These are phyloP conservation scores for Eustoma russellianum DNA, from an alignment of 257 asterid genomes.

Conservation along the genomic window DNA sequence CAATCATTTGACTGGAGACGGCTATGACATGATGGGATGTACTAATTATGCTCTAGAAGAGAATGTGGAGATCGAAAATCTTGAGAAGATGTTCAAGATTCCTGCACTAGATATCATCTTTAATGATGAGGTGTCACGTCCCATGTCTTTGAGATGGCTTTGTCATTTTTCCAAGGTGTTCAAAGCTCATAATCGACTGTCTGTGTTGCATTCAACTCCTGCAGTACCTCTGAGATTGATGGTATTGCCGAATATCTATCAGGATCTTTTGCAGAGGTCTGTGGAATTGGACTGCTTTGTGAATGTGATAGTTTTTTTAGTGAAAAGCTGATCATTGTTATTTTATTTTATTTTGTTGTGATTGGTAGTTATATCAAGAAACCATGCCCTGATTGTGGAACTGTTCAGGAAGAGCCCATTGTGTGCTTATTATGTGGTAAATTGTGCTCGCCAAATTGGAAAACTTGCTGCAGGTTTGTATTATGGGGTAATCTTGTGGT, in stretches of 20 bases:
- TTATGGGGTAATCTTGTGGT: too few relatives aligned
- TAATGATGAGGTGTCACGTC: slow-evolving; percentile 43
- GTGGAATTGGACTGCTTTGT: slow-evolving; percentile 5
- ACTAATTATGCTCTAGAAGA: slow-evolving; percentile 30
- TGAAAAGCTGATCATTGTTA: slow-evolving; percentile 1
- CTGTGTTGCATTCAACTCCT: slow-evolving; percentile 49
- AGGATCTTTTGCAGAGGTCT: slow-evolving; percentile 93
- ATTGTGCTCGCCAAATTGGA: slow-evolving; percentile 91
- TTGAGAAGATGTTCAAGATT: slow-evolving; percentile 69
- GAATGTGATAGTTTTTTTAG: not conserved
- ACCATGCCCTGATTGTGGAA: slow-evolving; percentile 68
- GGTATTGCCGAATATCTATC: slow-evolving; percentile 73
- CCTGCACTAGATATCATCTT: slow-evolving; percentile 55
- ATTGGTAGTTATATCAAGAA: slow-evolving; percentile 69
- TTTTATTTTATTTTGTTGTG: slow-evolving; percentile 12
- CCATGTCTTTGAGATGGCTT: slow-evolving; percentile 54
- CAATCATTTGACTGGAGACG: slow-evolving; percentile 28
- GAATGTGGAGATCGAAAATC: slow-evolving; percentile 49
- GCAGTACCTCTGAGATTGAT: slow-evolving; percentile 80
- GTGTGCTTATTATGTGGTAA: slow-evolving; percentile 86
- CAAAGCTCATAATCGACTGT: slow-evolving; percentile 29
- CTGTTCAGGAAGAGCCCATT: slow-evolving; percentile 68
- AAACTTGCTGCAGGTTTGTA: slow-evolving; percentile 78
- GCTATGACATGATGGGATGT: slow-evolving; percentile 28
- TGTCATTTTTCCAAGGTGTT: slow-evolving; percentile 42